phyloP scores from a whole-genome alignment of 371 early-diverging fungal genomes.

The Mortierella sp. region DNA sequence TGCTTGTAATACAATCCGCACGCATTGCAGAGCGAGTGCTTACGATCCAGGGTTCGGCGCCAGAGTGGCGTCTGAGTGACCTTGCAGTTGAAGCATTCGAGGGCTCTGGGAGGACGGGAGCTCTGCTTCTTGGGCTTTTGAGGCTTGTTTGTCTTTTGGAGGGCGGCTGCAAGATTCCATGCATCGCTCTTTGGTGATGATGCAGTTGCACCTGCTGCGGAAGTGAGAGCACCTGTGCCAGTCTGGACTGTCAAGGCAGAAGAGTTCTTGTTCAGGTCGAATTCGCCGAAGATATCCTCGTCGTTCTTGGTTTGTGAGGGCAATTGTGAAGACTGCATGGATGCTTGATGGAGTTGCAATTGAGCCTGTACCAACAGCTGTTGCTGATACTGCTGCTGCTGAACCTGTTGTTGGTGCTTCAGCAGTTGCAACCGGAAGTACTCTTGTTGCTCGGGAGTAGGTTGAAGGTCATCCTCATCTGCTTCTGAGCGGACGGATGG shows the following conservation, averaged over 20 bases:
- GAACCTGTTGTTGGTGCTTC: constrained; percentile 46
- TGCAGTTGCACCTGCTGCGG: neutral
- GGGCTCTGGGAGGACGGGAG: constrained; percentile 66
- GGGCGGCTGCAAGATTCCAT: constrained; percentile 10
- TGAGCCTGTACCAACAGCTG: constrained; percentile 25
- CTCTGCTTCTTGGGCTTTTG: constrained; percentile 51
- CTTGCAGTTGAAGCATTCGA: constrained; percentile 83
- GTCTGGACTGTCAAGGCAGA: constrained; percentile 1
- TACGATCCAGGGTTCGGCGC: constrained; percentile 81
- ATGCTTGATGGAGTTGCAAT: constrained; percentile 21
- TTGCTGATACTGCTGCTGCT: constrained; percentile 41
- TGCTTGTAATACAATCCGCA: constrained; percentile 87
- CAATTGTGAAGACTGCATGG: constrained; percentile 8
- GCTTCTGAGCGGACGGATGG: constrained; percentile 3
- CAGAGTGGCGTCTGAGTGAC: constrained; percentile 85
- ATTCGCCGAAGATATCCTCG: constrained; percentile 37
- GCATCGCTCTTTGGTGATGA: neutral
- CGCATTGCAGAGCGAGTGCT: constrained; percentile 86
- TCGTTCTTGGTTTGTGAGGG: constrained; percentile 25
- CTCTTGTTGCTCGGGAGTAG: constrained; percentile 48
- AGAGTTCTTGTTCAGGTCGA: constrained; percentile 17
- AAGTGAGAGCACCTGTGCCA: neutral
- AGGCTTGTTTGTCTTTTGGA: constrained; percentile 18
- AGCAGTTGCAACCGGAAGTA: constrained; percentile 45
- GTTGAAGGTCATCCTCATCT: constrained; percentile 37